phyloP scores from a whole-genome alignment of 371 early-diverging fungal genomes.

The Apophysomyces trapeziformis region DNA sequence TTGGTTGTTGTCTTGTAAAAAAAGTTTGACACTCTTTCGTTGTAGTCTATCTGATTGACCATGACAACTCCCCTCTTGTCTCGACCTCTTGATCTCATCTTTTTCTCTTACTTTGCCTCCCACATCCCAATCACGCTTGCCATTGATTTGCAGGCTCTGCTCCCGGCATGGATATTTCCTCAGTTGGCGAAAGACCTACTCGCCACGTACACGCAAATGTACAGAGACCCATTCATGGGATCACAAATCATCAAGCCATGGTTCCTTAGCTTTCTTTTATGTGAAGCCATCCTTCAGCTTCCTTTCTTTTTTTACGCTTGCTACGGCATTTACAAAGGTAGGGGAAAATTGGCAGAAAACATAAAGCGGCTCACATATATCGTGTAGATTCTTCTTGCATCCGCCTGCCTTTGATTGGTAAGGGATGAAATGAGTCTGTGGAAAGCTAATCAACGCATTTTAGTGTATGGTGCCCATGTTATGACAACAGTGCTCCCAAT shows the following conservation, averaged over 20 bases:
- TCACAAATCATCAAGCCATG: slow-evolving; percentile 42
- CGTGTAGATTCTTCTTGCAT: slow-evolving; percentile 31
- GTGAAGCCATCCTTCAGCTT: slow-evolving; percentile 66
- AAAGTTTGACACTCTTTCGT: not conserved
- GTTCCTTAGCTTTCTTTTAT: slow-evolving; percentile 58
- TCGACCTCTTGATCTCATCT: slow-evolving; percentile 55
- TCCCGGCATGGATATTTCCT: slow-evolving; percentile 45
- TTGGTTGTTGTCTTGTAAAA: too few relatives aligned
- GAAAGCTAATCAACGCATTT: not conserved
- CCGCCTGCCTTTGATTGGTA: slow-evolving; percentile 51
- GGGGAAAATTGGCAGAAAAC: not conserved
- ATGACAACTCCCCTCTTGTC: slow-evolving; percentile 18
- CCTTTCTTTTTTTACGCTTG: slow-evolving; percentile 71
- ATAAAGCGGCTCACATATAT: not conserved
- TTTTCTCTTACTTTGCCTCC: slow-evolving; percentile 58
- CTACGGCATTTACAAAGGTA: slow-evolving; percentile 51
- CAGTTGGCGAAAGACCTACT: slow-evolving; percentile 39
- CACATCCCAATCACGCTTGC: slow-evolving; percentile 65
- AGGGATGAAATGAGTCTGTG: slow-evolving; percentile 6
- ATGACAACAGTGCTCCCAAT: slow-evolving; percentile 63
- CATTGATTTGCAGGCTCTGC: slow-evolving; percentile 55
- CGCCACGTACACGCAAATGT: slow-evolving; percentile 37
- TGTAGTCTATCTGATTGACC: not conserved
- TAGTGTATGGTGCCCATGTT: slow-evolving; percentile 67
- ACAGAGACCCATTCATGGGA: slow-evolving; percentile 66